Conservation (phyloP, 2,329 filamentous ascomycete species). For the Fusarium nurragi region DNA sequence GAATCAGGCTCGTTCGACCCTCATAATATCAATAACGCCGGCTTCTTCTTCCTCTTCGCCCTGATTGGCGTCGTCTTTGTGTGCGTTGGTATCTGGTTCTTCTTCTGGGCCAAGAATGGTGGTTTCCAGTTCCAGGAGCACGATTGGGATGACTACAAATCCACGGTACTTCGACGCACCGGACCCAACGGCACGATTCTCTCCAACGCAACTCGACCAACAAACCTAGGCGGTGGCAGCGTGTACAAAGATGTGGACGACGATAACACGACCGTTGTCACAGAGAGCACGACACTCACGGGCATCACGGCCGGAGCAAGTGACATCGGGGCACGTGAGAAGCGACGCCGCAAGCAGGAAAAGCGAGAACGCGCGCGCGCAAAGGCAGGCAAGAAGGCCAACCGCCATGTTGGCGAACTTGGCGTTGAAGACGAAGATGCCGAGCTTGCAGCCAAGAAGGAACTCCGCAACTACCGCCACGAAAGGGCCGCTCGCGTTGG, state of each 20-base stretch:
- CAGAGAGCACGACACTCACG: constrained; percentile 57
- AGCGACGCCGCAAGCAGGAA: constrained; percentile 63
- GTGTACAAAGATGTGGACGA: constrained; percentile 77
- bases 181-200: constrained; percentile 90
- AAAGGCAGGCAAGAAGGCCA: constrained; percentile 57
- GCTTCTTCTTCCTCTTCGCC: constrained; percentile 86
- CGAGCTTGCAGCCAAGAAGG: constrained; percentile 70
- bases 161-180: constrained; percentile 86
- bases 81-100: constrained; percentile 88
- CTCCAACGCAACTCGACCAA: constrained; percentile 82
- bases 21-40: constrained; percentile 69
- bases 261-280: constrained; percentile 57
- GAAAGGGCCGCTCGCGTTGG: constrained; percentile 89
- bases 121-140: constrained; percentile 86
- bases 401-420: constrained; percentile 63
- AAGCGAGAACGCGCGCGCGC: constrained; percentile 54
- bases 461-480: constrained; percentile 84
- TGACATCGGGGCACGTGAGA: constrained; percentile 65
- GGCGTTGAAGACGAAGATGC: constrained; percentile 71
- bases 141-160: constrained; percentile 99
- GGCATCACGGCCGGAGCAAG: constrained; percentile 68
- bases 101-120: constrained; percentile 97
- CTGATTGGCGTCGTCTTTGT: constrained; percentile 83
- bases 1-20: constrained; percentile 62
- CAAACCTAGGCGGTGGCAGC: constrained; percentile 86